Conservation (phyloP, 164 flowering plant species). For the Saururus chinensis region DNA sequence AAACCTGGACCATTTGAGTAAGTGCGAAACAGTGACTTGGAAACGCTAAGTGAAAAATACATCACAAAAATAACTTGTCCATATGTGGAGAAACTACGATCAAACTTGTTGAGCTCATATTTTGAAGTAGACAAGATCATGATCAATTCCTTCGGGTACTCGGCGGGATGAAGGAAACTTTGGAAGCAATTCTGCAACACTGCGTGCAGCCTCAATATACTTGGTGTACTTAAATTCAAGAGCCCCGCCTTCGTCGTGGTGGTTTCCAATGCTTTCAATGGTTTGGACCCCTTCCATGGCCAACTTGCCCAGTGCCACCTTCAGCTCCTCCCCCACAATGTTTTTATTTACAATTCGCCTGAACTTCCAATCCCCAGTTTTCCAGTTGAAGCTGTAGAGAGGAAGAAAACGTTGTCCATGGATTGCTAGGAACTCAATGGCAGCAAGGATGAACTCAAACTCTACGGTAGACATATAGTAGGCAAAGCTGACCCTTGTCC, state of each 20-base stretch:
- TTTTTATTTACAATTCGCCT: constrained; percentile 19
- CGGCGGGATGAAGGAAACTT: constrained; percentile 35
- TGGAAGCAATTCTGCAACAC: constrained; percentile 38
- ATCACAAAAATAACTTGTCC: no score
- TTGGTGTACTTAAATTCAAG: constrained; percentile 14
- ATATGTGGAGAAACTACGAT: no score
- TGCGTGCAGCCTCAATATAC: constrained; percentile 37
- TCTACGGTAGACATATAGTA: constrained; percentile 66
- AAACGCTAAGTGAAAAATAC: no score
- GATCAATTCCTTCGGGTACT: constrained; percentile 32
- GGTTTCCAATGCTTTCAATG: background rate
- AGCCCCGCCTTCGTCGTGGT: background rate
- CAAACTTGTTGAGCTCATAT: constrained; percentile 12
- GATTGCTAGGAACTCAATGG: constrained; percentile 55
- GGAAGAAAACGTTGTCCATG: constrained; percentile 77
- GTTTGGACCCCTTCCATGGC: background rate
- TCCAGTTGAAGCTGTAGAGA: constrained; percentile 51
- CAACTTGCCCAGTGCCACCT: background rate
- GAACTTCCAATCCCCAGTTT: constrained; percentile 52
- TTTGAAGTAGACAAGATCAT: constrained; percentile 27
- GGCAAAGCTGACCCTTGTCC: constrained; percentile 83
- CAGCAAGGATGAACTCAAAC: constrained; percentile 58
- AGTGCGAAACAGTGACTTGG: no score
- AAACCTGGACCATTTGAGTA: no score
- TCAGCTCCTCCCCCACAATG: constrained; percentile 3